Evolutionary conservation across 2,329 filamentous ascomycete species (phyloP).

Genomic region (Amauroascus niger): DNA sequence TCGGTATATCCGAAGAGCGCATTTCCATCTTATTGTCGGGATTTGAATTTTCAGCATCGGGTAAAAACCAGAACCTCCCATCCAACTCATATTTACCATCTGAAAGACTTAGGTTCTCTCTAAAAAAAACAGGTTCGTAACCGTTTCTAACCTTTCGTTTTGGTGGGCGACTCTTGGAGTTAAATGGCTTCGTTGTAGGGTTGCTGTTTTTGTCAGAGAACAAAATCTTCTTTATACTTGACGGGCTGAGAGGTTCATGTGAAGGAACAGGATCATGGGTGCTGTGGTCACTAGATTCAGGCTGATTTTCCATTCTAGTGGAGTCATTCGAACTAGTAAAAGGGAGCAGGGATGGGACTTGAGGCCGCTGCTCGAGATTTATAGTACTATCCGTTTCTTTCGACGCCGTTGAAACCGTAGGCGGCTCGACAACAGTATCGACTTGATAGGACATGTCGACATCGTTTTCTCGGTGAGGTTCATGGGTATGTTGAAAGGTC

Average conservation of each 20-base stretch:
- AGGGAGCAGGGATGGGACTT: neutral
- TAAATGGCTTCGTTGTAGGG: neutral
- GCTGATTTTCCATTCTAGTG: neutral
- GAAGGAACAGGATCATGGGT: neutral
- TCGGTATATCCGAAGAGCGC: constrained; percentile 28
- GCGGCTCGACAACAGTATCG: neutral
- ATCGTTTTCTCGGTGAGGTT: neutral
- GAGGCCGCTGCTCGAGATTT: neutral
- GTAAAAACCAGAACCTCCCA: constrained; percentile 39
- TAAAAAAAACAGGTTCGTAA: constrained; percentile 46
- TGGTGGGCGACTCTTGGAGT: neutral
- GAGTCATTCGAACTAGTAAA: neutral
- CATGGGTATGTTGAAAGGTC: neutral
- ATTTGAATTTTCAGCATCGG: constrained; percentile 10
- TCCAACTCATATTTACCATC: constrained; percentile 46
- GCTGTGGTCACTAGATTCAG: neutral
- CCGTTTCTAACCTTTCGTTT: constrained; percentile 2
- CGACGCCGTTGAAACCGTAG: neutral
- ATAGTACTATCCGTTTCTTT: neutral
- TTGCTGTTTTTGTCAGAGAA: constrained; percentile 22
- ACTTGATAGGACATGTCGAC: neutral
- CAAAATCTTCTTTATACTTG: constrained; percentile 39
- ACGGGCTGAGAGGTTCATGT: constrained; percentile 27
- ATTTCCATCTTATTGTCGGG: constrained; percentile 8
- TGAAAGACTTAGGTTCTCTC: constrained; percentile 38